Base-by-base conservation (phyloP, 768 basidiomycete genomes). In the Termitomyces eurrhizus region DNA sequence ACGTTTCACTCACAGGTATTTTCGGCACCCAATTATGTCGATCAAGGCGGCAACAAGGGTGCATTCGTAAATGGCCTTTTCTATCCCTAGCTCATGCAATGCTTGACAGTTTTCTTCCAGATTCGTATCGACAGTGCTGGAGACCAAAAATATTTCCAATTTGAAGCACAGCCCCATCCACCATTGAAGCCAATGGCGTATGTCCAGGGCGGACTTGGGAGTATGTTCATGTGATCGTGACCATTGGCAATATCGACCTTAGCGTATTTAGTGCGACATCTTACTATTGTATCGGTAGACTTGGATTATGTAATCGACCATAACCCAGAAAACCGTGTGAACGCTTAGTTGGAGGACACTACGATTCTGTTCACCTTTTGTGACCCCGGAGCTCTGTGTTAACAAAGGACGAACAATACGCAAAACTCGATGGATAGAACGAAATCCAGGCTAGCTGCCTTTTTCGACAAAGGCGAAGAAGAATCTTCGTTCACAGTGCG, bases 121-220 rank as follows among this genome's bases (percentile, higher is more conserved):
- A 87, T 95, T 65, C 89, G 90, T 41, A 89, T 97, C 64, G 88
- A 95, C 70, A 82, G 87, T 36, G 74, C 80, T 33, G 95, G 95
- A 11, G 80, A 84, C 49, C 80, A 86, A 63, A 72, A 87, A 57
- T 95, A 93, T 72, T 78, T 80, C 58, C 89, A 90, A 67, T 98
- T 95, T 72, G 90, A 90, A 14, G 93, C 94, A 12, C 85, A 83
- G 52, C 86, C 89, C 37, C 95, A 97, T 76, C 95, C 95, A 26
- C 87, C 92, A 33, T 78, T 95, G 79, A 91, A 87, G 69, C 95
- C 95, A 11, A 97, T 97, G 95, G 94, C 94, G 2, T 96, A 93
- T 65, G 80, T 87, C 1, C 82, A 80, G 62, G 83, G 84, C 24
- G 87, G 88, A 9, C 71, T 93, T 57, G 80, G 83, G 16, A 85